Evolutionary conservation across 1,284 basidiomycete species (phyloP).

Genomic region (Heterobasidion irregulare): DNA sequence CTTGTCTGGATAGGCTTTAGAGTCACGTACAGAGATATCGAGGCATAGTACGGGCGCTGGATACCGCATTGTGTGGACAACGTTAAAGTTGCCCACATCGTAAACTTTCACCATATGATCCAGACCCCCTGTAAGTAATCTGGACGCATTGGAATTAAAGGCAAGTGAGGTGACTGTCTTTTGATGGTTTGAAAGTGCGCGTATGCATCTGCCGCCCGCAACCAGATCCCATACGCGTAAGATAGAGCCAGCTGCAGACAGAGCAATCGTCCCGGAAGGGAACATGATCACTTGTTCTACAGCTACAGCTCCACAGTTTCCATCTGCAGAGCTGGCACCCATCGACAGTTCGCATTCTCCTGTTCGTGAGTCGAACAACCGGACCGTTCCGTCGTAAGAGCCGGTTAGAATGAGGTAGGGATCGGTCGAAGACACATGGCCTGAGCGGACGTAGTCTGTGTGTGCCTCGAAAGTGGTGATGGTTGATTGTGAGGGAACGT

Average conservation of each 20-base stretch:
- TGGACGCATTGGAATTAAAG: constrained; percentile 68
- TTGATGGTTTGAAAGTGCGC: constrained; percentile 93
- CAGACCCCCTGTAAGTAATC: constrained; percentile 84
- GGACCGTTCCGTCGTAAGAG: constrained; percentile 90
- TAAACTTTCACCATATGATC: constrained; percentile 99
- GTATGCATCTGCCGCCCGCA: constrained; percentile 82
- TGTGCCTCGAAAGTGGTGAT: constrained; percentile 79
- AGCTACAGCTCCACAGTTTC: constrained; percentile 43
- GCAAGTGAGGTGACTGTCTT: constrained; percentile 92
- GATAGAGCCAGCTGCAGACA: constrained; percentile 90
- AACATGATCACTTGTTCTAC: constrained; percentile 95
- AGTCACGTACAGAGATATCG: constrained; percentile 71
- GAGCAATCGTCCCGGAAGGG: constrained; percentile 80
- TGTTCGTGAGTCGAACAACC: constrained; percentile 83
- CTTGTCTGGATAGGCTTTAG: neutral
- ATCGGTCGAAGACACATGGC: constrained; percentile 77
- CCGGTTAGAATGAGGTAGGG: constrained; percentile 86
- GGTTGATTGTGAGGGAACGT: constrained; percentile 84
- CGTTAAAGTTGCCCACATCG: constrained; percentile 89
- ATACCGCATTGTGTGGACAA: constrained; percentile 98
- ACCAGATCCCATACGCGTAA: constrained; percentile 94
- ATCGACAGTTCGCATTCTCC: constrained; percentile 81
- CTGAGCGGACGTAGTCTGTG: constrained; percentile 93
- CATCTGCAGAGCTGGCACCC: constrained; percentile 39
- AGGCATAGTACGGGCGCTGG: constrained; percentile 88